These are phyloP conservation scores for Kitagawia praeruptora DNA, from an alignment of 129 eudicot species.

Conservation along the genomic window DNA sequence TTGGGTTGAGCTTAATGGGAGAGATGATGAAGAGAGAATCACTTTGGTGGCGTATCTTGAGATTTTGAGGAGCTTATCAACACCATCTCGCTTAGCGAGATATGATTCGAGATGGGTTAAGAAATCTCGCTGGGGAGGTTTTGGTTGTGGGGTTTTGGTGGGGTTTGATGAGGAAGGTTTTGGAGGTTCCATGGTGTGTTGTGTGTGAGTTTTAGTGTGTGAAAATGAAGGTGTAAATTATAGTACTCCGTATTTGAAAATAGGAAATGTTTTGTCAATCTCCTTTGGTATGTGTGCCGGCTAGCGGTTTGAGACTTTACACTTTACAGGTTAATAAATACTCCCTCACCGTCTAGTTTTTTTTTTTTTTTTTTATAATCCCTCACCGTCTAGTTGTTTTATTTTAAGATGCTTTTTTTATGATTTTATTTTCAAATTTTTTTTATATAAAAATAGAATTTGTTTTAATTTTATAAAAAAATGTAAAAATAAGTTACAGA, in stretches of 20 bases:
- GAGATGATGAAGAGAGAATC: slow-evolving; percentile 53
- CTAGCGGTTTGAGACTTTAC: background rate
- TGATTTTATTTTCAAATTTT: too few species aligned
- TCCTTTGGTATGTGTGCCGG: slow-evolving; percentile 3
- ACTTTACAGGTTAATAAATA: too few species aligned
- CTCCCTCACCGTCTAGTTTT: too few species aligned
- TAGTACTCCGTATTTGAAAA: background rate
- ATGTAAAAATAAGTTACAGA: too few species aligned
- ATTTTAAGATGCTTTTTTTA: too few species aligned
- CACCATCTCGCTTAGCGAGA: slow-evolving; percentile 87
- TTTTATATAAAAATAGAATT: too few species aligned
- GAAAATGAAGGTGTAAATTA: background rate
- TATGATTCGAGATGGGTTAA: slow-evolving; percentile 68
- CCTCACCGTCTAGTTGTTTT: too few species aligned
- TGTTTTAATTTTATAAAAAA: too few species aligned
- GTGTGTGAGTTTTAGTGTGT: background rate
- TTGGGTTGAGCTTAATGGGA: slow-evolving; percentile 35
- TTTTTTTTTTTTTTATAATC: too few species aligned
- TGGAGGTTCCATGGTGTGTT: slow-evolving; percentile 25
- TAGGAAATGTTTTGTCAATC: background rate
- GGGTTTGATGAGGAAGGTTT: slow-evolving; percentile 21
- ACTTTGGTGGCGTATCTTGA: slow-evolving; percentile 89
- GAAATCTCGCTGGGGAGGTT: slow-evolving; percentile 34
- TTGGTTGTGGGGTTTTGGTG: background rate
- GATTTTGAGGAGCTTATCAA: slow-evolving; percentile 84